Conservation (phyloP, 106 monocot genomes). For the Posidonia australis region DNA sequence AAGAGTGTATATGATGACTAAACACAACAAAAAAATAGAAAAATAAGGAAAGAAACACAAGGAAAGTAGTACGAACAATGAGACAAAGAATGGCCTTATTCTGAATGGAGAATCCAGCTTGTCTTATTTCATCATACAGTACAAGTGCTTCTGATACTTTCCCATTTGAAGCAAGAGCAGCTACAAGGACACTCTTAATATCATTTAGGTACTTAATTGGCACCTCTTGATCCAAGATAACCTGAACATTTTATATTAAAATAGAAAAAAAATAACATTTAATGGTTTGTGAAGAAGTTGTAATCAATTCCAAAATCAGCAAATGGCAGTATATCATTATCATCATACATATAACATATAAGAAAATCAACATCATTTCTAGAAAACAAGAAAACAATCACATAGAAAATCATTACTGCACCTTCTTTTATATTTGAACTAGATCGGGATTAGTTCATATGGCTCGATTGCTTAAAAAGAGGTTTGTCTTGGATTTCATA, state of each 20-base stretch:
- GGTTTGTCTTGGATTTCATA: neutral
- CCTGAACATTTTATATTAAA: no score
- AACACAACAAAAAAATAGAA: neutral
- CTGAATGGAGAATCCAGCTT: slow-evolving; percentile 43
- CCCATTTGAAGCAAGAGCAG: slow-evolving; percentile 72
- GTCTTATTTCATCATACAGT: slow-evolving; percentile 67
- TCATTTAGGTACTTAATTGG: slow-evolving; percentile 42
- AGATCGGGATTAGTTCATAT: no score
- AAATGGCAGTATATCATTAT: no score
- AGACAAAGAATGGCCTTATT: slow-evolving; percentile 54
- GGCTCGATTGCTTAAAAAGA: neutral
- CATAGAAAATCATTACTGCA: no score
- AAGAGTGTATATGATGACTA: neutral
- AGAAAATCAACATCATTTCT: no score
- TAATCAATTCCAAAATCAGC: no score
- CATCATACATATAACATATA: no score
- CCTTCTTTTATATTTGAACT: no score
- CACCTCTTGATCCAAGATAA: slow-evolving; percentile 38
- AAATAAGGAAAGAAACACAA: neutral
- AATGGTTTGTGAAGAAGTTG: no score
- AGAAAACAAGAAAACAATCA: no score
- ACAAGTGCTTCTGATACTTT: slow-evolving; percentile 53
- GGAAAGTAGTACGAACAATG: slow-evolving; percentile 42
- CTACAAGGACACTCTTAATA: slow-evolving; percentile 53
- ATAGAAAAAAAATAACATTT: no score